Evolutionary conservation across 2,329 filamentous ascomycete genomes (phyloP).

Genomic region (Emmonsia crescens): DNA sequence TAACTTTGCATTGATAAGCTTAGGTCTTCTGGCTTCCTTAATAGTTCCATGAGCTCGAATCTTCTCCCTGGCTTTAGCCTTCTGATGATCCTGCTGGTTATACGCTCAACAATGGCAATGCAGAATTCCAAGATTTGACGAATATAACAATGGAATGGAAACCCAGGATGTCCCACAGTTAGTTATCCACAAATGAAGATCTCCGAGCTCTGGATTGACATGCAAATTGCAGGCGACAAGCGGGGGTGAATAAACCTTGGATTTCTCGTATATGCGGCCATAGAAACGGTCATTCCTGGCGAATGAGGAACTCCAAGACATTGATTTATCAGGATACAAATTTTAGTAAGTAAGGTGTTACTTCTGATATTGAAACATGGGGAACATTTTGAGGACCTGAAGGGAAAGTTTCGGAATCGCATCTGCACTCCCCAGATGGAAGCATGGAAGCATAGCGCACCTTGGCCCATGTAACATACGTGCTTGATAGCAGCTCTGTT

Average conservation of each 20-base stretch:
- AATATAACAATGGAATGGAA: not conserved
- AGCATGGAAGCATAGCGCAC: not conserved
- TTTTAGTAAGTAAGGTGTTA: not conserved
- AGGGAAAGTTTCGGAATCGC: not conserved
- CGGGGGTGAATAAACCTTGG: not conserved
- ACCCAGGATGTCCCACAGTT: not conserved
- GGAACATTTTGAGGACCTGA: not conserved
- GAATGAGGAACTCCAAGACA: not conserved
- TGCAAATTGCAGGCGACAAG: not conserved
- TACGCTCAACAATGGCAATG: not conserved
- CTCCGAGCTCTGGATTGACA: not conserved
- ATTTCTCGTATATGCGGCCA: not conserved
- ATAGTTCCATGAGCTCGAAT: not conserved
- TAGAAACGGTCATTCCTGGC: not conserved
- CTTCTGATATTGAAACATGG: not conserved
- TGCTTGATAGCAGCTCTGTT: not conserved
- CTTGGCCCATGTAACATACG: not conserved
- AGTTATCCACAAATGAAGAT: not conserved
- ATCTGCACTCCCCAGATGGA: not conserved
- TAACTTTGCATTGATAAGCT: not conserved
- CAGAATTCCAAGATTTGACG: not conserved
- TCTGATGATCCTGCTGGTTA: not conserved
- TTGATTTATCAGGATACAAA: not conserved
- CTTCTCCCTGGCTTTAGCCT: not conserved
- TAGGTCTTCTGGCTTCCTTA: not conserved